Percentiles rank a stretch among this genome's conserved stretches.
These are phyloP conservation scores for Lunularia cruciata DNA, from an alignment of 225 moss, liverwort and hornwort genomes.

Conservation along the genomic window DNA sequence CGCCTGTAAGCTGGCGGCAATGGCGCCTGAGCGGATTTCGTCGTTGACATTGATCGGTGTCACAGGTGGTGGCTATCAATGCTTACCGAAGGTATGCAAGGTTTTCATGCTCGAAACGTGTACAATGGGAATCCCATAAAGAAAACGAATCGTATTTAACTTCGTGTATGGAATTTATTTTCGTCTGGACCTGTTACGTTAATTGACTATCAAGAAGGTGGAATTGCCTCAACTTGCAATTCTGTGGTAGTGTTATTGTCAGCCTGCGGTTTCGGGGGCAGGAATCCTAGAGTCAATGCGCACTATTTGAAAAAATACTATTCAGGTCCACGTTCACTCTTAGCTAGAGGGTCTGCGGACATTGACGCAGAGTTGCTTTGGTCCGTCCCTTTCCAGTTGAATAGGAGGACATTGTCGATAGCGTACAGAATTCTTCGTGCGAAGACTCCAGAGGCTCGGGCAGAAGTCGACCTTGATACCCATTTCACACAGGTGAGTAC, in stretches of 20 bases:
- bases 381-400: slow-evolving; percentile 46
- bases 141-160: too few species aligned
- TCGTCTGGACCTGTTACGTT: too few species aligned
- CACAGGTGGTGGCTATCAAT: slow-evolving; percentile 92
- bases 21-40: slow-evolving; percentile 65
- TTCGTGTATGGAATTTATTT: too few species aligned
- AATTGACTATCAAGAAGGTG: too few species aligned
- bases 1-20: slow-evolving; percentile 73
- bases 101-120: neutral
- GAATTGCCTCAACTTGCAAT: too few species aligned
- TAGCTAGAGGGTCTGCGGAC: neutral
- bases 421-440: slow-evolving; percentile 75
- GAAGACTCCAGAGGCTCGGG: slow-evolving; percentile 87
- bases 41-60: slow-evolving; percentile 86
- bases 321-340: too few species aligned
- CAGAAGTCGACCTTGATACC: slow-evolving; percentile 87
- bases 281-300: too few species aligned
- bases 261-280: too few species aligned
- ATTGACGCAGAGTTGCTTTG: neutral
- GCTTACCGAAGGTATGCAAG: slow-evolving; percentile 76
- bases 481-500: slow-evolving; percentile 84
- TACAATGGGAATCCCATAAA: too few species aligned
- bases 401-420: slow-evolving; percentile 59
- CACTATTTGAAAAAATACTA: too few species aligned
- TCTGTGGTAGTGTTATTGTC: too few species aligned